Evolutionary conservation across 2,329 filamentous ascomycete species (phyloP).

Genomic region (Sporothrix phasma): DNA sequence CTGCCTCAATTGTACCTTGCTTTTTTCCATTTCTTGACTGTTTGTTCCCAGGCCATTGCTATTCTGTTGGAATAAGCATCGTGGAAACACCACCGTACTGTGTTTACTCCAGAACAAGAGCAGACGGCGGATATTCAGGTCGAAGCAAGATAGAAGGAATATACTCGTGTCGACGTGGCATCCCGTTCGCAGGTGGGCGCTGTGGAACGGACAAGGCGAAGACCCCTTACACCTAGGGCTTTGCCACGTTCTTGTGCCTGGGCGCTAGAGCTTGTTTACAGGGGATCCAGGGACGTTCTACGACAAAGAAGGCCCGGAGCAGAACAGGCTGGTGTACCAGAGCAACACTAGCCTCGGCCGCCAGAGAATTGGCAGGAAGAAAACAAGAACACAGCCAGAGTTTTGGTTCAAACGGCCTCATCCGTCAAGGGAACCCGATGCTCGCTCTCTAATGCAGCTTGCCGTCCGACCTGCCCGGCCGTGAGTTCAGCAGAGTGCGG

Average conservation of each 20-base stretch:
- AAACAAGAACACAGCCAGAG: not conserved
- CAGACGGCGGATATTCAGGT: not conserved
- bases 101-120: not conserved
- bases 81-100: not conserved
- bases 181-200: not conserved
- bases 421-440: too few relatives aligned
- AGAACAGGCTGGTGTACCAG: not conserved
- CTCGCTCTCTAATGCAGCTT: not conserved
- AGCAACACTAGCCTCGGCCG: not conserved
- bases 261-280: not conserved
- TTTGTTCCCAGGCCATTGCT: not conserved
- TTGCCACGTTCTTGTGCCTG: not conserved
- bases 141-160: not conserved
- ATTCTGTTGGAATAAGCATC: not conserved
- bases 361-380: not conserved
- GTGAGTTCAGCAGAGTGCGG: too few relatives aligned
- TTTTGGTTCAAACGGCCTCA: too few relatives aligned
- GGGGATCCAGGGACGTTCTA: not conserved
- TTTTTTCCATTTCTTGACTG: not conserved
- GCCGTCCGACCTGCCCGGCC: not conserved
- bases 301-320: too few relatives aligned
- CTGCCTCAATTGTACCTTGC: not conserved
- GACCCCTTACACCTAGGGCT: not conserved
- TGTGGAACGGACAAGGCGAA: not conserved
- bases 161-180: not conserved